These are phyloP conservation scores for Urochloa ruziziensis DNA, from an alignment of 176 grass and related monocot genomes.

Conservation along the genomic window DNA sequence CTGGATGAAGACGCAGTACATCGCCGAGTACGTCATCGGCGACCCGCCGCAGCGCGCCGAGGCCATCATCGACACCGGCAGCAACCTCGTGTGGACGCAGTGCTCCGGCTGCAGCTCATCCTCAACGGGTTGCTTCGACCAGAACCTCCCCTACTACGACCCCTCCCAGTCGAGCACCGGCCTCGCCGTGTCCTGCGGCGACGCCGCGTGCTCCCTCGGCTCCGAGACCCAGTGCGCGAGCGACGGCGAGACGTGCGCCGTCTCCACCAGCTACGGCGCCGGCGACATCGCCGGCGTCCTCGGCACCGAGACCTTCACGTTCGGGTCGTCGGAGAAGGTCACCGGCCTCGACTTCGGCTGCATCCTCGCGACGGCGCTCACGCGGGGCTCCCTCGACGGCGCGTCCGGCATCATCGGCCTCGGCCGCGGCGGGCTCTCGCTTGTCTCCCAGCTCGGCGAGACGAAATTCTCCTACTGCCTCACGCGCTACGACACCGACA, in stretches of 20 bases:
- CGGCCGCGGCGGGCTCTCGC: neutral
- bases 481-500: neutral
- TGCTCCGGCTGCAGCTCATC: conserved; percentile 11
- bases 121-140: neutral
- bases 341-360: neutral
- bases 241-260: neutral
- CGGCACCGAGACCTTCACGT: neutral
- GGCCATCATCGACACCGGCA: conserved; percentile 48
- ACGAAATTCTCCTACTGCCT: conserved; percentile 37
- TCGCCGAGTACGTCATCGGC: conserved; percentile 15
- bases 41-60: neutral
- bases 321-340: neutral
- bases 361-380: neutral
- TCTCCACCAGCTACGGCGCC: neutral
- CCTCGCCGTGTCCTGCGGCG: neutral
- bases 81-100: conserved; percentile 54
- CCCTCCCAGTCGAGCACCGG: neutral
- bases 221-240: neutral
- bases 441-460: conserved; percentile 5
- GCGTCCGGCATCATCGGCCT: conserved; percentile 24
- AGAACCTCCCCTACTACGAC: neutral
- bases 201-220: neutral
- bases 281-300: neutral
- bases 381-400: neutral
- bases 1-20: neutral